phyloP scores from a whole-genome alignment of 495 filamentous ascomycete genomes.

The Aspergillus carlsbadensis region DNA sequence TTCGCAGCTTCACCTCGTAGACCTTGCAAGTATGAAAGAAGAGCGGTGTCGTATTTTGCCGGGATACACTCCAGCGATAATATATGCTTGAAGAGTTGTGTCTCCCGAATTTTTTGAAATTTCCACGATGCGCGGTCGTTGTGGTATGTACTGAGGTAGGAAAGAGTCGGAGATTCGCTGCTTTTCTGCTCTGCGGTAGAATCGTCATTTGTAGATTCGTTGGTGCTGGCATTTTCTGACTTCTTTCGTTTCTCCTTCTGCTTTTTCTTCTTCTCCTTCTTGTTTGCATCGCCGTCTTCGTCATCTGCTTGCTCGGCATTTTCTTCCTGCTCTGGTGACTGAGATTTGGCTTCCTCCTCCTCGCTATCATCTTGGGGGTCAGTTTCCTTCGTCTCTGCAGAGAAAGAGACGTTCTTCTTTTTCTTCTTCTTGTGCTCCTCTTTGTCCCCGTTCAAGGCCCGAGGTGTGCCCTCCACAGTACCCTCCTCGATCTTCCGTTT shows the following conservation, averaged over 20 bases:
- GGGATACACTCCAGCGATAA: slow-evolving; percentile 69
- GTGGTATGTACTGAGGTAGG: slow-evolving; percentile 71
- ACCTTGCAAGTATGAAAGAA: slow-evolving; percentile 70
- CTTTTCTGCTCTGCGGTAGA: slow-evolving; percentile 11
- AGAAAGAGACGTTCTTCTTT: slow-evolving; percentile 66
- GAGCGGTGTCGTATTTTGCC: slow-evolving; percentile 56
- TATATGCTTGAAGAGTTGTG: slow-evolving; percentile 74
- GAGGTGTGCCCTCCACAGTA: neutral
- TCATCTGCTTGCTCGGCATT: slow-evolving; percentile 25
- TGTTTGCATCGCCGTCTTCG: slow-evolving; percentile 35
- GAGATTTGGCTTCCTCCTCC: neutral
- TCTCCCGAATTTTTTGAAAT: slow-evolving; percentile 89
- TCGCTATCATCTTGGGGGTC: slow-evolving; percentile 42
- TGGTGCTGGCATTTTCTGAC: neutral
- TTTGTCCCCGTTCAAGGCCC: neutral
- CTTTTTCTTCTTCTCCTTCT: slow-evolving; percentile 37
- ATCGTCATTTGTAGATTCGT: neutral
- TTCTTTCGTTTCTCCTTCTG: slow-evolving; percentile 24
- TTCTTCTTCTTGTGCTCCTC: slow-evolving; percentile 23
- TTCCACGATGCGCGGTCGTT: slow-evolving; percentile 71
- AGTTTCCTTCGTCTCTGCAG: slow-evolving; percentile 62
- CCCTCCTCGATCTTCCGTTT: slow-evolving; percentile 15
- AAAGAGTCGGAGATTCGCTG: slow-evolving; percentile 60
- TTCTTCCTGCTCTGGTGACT: slow-evolving; percentile 1
- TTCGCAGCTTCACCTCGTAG: slow-evolving; percentile 65